Evolutionary conservation across 2,329 filamentous ascomycete species (phyloP).

Genomic region (Aspergillus ruber): DNA sequence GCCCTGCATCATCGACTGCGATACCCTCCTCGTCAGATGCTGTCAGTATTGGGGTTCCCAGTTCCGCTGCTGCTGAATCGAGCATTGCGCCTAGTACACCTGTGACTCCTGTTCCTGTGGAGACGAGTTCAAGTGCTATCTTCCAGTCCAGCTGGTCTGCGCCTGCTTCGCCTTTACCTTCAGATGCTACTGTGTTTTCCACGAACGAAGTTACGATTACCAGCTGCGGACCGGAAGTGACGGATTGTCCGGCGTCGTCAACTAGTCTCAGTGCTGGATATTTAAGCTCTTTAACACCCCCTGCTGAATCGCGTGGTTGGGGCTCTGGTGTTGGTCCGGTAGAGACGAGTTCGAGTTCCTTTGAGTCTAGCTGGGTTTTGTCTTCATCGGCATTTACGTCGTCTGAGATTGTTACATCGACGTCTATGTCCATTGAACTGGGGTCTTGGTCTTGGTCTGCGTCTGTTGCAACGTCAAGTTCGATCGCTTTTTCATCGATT

Average conservation of each 20-base stretch:
- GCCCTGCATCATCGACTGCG: too few species aligned
- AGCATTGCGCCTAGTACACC: not conserved
- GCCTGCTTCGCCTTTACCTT: too few species aligned
- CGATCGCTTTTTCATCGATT: not conserved
- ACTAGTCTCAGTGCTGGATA: slow-evolving; percentile 1
- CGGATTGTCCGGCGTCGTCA: slow-evolving; percentile 2
- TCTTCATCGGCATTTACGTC: slow-evolving; percentile 34
- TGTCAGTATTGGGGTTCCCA: too few species aligned
- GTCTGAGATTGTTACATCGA: slow-evolving; percentile 32
- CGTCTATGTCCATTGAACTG: slow-evolving; percentile 15
- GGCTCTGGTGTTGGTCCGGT: too few species aligned
- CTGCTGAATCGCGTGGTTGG: too few species aligned
- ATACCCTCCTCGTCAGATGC: too few species aligned
- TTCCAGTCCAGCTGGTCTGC: too few species aligned
- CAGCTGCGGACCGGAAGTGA: slow-evolving; percentile 1
- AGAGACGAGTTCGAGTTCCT: too few species aligned
- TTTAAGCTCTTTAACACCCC: too few species aligned
- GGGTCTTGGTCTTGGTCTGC: not conserved
- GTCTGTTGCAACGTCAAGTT: not conserved
- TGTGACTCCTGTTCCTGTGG: slow-evolving; percentile 41
- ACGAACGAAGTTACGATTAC: slow-evolving; percentile 1
- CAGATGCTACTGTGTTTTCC: slow-evolving; percentile 8
- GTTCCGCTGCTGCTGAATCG: not conserved
- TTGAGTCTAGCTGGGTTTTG: not conserved
- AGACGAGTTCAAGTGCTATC: too few species aligned